A percentile compares a stretch with the other conserved stretches of the same genome.
Conservation (phyloP, 352 stramenopile genomes). For the Phytophthora hibernalis region DNA sequence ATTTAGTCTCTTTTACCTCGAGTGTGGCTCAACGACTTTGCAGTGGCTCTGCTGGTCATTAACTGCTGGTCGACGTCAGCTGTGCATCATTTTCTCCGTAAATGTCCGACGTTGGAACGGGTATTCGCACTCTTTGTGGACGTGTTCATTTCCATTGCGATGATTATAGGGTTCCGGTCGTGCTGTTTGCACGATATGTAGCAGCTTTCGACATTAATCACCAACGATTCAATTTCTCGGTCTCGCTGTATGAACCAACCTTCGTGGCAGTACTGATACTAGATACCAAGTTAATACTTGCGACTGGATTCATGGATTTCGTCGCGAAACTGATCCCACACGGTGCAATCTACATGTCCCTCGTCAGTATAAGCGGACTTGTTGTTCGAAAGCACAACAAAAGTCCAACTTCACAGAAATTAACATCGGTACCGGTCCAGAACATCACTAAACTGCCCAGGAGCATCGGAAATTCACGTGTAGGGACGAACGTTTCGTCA, state of each 20-base stretch:
- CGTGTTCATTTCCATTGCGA: background rate
- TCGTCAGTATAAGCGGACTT: background rate
- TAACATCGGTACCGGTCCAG: background rate
- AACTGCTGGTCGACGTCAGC: constrained; percentile 66
- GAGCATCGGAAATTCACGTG: background rate
- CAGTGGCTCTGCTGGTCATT: constrained; percentile 26
- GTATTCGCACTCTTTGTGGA: background rate
- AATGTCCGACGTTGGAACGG: background rate
- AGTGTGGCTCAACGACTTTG: constrained; percentile 34
- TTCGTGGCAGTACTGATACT: background rate
- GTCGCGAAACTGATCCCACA: background rate
- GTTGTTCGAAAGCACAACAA: background rate
- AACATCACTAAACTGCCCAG: background rate
- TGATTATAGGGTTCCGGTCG: background rate
- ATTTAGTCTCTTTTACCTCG: constrained; percentile 25
- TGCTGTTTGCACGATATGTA: background rate
- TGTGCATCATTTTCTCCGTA: constrained; percentile 45
- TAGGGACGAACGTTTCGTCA: background rate
- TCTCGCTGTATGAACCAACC: background rate
- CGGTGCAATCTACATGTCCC: background rate
- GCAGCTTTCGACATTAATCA: background rate
- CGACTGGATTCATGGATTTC: background rate
- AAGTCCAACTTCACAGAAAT: background rate
- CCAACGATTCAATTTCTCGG: background rate
- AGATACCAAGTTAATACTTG: background rate